These are phyloP conservation scores for Komagataella populi DNA, from an alignment of 805 yeast species.

Conservation along the genomic window DNA sequence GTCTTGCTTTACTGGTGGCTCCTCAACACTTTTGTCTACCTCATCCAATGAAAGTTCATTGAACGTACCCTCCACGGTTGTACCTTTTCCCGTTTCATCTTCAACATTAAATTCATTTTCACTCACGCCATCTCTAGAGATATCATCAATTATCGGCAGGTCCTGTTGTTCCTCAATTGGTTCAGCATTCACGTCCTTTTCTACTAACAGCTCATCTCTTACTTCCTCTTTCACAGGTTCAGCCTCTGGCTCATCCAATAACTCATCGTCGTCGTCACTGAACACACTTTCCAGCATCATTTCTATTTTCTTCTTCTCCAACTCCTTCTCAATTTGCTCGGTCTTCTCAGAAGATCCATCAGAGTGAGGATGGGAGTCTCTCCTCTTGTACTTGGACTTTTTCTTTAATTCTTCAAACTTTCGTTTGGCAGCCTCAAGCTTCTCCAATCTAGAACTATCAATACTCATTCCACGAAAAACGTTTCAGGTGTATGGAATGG, in stretches of 20 bases:
- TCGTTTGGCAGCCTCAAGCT: not conserved
- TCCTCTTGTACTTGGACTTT: not conserved
- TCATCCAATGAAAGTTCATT: not conserved
- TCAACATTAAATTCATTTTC: not conserved
- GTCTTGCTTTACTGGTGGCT: not conserved
- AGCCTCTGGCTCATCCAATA: not conserved
- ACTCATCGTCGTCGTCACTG: not conserved
- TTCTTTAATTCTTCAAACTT: not conserved
- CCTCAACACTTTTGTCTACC: not conserved
- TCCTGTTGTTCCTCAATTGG: slow-evolving; percentile 12
- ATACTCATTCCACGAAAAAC: slow-evolving; percentile 5
- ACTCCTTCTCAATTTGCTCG: not conserved
- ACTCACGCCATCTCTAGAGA: not conserved
- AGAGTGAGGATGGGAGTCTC: not conserved
- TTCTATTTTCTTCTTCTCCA: not conserved
- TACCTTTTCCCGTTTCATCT: not conserved
- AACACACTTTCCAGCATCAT: not conserved
- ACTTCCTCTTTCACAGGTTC: not conserved
- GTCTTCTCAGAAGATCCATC: not conserved
- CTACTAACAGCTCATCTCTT: not conserved
- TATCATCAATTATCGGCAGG: slow-evolving; percentile 4
- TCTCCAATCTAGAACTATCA: not conserved
- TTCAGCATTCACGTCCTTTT: slow-evolving; percentile 17
- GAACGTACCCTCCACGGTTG: not conserved
- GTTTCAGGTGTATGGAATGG: slow-evolving; percentile 57